A percentile compares a stretch with the other conserved stretches of the same genome.
Evolutionary conservation across 192 early-diverging fungal species (phyloP).

Genomic region (Backusella westeae): DNA sequence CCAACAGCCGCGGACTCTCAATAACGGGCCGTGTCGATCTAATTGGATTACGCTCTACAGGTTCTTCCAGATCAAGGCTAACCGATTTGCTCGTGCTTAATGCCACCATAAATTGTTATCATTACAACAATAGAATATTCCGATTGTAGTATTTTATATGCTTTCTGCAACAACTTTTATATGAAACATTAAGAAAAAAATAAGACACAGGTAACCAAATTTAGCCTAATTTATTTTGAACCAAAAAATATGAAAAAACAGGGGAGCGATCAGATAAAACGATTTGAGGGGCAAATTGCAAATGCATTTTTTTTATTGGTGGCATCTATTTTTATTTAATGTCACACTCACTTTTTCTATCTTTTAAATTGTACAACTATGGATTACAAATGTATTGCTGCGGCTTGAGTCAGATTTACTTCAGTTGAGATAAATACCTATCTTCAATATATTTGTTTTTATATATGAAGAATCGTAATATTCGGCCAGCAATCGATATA

Average conservation of each 20-base stretch:
- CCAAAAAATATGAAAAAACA: background rate
- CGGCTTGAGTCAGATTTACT: background rate
- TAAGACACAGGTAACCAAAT: background rate
- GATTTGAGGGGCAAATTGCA: background rate
- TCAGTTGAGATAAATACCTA: background rate
- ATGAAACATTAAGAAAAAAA: background rate
- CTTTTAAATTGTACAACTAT: background rate
- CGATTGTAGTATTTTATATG: background rate
- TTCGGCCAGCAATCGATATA: background rate
- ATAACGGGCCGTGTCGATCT: slow-evolving; percentile 1
- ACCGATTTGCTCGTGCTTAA: background rate
- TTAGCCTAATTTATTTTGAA: background rate
- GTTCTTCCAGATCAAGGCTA: slow-evolving; percentile 3
- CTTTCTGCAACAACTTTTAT: background rate
- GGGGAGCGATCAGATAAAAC: background rate
- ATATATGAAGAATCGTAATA: background rate
- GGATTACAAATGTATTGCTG: background rate
- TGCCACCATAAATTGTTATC: background rate
- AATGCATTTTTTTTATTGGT: slow-evolving; percentile 1
- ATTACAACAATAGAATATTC: background rate
- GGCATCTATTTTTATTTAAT: background rate
- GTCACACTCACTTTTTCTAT: background rate
- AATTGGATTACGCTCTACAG: background rate
- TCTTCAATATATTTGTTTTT: background rate
- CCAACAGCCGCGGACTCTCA: background rate